These are phyloP conservation scores for Cordyceps fumosorosea DNA, from an alignment of 2,329 filamentous ascomycete species.

Conservation along the genomic window DNA sequence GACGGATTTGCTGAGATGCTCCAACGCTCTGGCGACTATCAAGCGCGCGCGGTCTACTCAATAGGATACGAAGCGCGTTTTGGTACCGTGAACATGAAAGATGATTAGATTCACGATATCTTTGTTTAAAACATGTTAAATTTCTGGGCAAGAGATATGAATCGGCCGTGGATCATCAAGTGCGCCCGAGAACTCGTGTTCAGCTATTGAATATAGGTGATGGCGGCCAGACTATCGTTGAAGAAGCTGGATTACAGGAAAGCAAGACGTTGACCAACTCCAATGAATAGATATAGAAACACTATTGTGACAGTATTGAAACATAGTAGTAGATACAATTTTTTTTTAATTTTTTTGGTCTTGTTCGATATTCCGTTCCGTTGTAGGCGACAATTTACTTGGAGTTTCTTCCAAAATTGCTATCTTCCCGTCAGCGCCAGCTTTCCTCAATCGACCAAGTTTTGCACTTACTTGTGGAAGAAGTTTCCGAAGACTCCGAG, in stretches of 20 bases:
- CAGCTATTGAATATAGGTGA: neutral
- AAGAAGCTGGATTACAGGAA: neutral
- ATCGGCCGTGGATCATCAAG: too few relatives aligned
- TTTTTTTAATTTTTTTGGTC: neutral
- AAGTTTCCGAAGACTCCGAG: constrained; percentile 46
- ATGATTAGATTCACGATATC: too few relatives aligned
- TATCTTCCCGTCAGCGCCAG: neutral
- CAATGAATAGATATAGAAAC: neutral
- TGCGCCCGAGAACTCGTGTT: too few relatives aligned
- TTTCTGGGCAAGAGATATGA: too few relatives aligned
- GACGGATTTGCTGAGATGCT: too few relatives aligned
- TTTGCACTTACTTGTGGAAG: constrained; percentile 47
- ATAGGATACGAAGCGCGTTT: too few relatives aligned
- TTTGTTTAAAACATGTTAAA: too few relatives aligned
- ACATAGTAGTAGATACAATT: neutral
- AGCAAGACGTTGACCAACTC: neutral
- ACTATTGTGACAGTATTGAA: neutral
- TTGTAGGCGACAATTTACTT: neutral
- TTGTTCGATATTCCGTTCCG: neutral
- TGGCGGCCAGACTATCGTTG: neutral
- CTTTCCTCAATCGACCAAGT: neutral
- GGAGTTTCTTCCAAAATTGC: constrained; percentile 11
- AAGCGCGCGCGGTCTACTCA: too few relatives aligned
- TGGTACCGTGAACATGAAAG: too few relatives aligned
- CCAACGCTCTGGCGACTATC: too few relatives aligned